Evolutionary conservation across 441 rosid species (phyloP).

Genomic region (Pelargonium fulgidum): DNA sequence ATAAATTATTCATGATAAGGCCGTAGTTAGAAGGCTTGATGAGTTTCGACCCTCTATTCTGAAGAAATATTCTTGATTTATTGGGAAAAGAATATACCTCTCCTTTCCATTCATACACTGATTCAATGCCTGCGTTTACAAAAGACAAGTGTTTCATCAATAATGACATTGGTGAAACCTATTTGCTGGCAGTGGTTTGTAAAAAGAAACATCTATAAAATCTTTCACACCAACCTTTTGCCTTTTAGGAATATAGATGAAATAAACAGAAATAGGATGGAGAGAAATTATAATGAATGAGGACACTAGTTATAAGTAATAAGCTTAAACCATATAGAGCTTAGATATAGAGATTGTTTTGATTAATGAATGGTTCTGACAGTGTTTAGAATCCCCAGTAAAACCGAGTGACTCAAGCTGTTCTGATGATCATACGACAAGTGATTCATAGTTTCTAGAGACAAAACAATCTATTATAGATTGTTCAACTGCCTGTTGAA

Average conservation of each 20-base stretch:
- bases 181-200: neutral
- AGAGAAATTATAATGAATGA: too few species aligned
- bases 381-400: too few species aligned
- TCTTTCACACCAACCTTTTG: neutral
- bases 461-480: too few species aligned
- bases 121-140: slow-evolving; percentile 54
- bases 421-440: too few species aligned
- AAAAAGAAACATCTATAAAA: neutral
- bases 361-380: neutral
- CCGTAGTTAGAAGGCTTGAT: neutral
- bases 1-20: neutral
- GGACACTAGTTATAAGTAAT: too few species aligned
- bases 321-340: neutral
- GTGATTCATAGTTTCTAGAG: neutral
- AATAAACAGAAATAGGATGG: too few species aligned
- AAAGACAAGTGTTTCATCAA: slow-evolving; percentile 5
- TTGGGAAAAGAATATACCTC: slow-evolving; percentile 37
- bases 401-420: too few species aligned
- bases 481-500: neutral
- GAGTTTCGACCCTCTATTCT: neutral
- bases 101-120: slow-evolving; percentile 70
- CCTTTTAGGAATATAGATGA: too few species aligned
- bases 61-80: neutral
- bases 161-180: neutral
- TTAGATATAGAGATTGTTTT: neutral